Evolutionary conservation across 164 flowering plant genomes (phyloP).

Genomic region (Aristolochia fimbriata): DNA sequence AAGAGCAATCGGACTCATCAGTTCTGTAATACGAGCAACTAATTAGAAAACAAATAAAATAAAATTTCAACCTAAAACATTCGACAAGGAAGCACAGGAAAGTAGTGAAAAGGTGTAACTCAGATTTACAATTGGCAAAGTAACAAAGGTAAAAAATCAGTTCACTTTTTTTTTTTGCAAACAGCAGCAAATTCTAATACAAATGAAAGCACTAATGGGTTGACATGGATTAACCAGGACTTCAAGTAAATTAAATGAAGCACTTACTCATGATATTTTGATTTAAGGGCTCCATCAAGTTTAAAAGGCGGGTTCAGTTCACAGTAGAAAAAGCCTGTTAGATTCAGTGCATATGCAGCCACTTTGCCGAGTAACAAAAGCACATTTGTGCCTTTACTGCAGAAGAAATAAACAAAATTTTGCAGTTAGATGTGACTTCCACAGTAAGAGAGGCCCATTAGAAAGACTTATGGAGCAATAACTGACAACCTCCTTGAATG

Average conservation of each 20-base stretch:
- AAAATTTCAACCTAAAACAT: too few species aligned
- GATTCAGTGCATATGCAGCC: constrained; percentile 52
- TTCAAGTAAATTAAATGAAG: not conserved
- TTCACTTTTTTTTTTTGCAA: too few species aligned
- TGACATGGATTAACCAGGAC: not conserved
- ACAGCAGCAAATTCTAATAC: too few species aligned
- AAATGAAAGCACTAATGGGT: too few species aligned
- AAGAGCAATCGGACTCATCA: constrained; percentile 11
- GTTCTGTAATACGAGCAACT: constrained; percentile 24
- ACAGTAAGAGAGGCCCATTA: too few species aligned
- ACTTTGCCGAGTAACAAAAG: constrained; percentile 53
- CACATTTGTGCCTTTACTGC: constrained; percentile 63
- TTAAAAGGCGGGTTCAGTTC: constrained; percentile 33
- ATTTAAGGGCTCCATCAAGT: constrained; percentile 22
- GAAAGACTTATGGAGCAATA: not conserved
- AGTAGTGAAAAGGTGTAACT: not conserved
- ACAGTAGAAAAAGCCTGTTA: constrained; percentile 71
- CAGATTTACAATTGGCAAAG: not conserved
- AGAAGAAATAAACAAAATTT: constrained; percentile 7
- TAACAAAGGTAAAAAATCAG: not conserved
- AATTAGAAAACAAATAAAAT: not conserved
- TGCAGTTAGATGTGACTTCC: constrained; percentile 3
- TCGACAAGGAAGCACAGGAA: not conserved
- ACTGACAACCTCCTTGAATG: constrained; percentile 53
- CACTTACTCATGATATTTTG: constrained; percentile 42